phyloP scores from a whole-genome alignment of 1,284 basidiomycete genomes.

The Papiliotrema flavescens region DNA sequence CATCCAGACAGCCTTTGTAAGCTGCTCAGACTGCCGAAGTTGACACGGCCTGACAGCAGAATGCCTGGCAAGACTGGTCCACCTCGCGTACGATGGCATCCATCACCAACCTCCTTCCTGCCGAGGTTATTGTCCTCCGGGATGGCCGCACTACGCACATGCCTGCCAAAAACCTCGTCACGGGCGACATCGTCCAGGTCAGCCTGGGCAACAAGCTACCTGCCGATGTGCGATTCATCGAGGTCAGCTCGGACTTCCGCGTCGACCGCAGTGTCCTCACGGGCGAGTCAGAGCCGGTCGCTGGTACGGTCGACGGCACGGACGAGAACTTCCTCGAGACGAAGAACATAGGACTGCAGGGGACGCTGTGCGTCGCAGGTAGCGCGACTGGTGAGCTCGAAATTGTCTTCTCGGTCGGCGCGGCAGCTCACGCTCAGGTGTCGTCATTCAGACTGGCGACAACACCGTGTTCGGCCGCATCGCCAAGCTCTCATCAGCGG shows the following conservation, averaged over 20 bases:
- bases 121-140: constrained; percentile 45
- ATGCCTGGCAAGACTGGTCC: constrained; percentile 53
- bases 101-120: constrained; percentile 51
- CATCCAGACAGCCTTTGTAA: constrained; percentile 50
- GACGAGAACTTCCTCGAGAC: constrained; percentile 61
- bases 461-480: constrained; percentile 61
- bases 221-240: constrained; percentile 55
- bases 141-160: constrained; percentile 43
- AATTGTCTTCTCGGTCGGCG: background rate
- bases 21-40: background rate
- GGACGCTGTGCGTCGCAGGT: constrained; percentile 61
- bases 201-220: constrained; percentile 51
- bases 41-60: constrained; percentile 21
- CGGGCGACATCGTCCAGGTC: constrained; percentile 47
- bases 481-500: constrained; percentile 56
- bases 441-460: constrained; percentile 61
- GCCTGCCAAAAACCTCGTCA: constrained; percentile 42
- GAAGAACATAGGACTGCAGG: constrained; percentile 63
- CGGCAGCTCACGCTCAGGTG: constrained; percentile 14
- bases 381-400: constrained; percentile 52
- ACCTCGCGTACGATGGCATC: constrained; percentile 51
- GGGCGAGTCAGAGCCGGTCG: constrained; percentile 59
- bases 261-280: constrained; percentile 65
- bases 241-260: constrained; percentile 54
- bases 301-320: constrained; percentile 54